Conservation (phyloP, 2,329 filamentous ascomycete species). For the Fusarium albosuccineum region DNA sequence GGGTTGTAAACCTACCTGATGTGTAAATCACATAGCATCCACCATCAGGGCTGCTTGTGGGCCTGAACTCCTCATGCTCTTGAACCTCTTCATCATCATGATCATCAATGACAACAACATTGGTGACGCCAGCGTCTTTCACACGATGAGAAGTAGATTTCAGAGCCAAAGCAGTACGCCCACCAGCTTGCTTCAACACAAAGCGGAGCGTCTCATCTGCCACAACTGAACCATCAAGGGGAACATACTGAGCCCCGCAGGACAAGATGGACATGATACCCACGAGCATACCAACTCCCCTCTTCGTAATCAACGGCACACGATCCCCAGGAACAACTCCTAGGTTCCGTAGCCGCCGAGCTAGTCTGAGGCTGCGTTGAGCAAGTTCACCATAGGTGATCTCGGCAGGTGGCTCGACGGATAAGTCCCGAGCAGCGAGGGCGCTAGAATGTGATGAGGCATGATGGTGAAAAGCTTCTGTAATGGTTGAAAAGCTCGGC, state of each 20-base stretch:
- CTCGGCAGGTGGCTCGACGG: conserved; percentile 43
- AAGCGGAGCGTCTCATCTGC: conserved; percentile 62
- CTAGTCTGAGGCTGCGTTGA: conserved; percentile 50
- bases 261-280: conserved; percentile 68
- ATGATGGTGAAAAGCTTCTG: conserved; percentile 53
- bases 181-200: conserved; percentile 62
- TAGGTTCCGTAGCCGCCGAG: conserved; percentile 52
- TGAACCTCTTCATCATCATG: neutral
- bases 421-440: conserved; percentile 55
- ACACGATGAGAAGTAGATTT: conserved; percentile 49
- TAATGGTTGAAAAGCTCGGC: conserved; percentile 50
- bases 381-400: conserved; percentile 63
- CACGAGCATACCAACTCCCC: conserved; percentile 68
- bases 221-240: conserved; percentile 68
- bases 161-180: conserved; percentile 61
- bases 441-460: conserved; percentile 53
- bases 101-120: conserved; percentile 48
- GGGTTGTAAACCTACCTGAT: conserved; percentile 54
- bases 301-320: conserved; percentile 66
- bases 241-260: conserved; percentile 70
- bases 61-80: neutral
- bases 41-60: conserved; percentile 36
- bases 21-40: conserved; percentile 68
- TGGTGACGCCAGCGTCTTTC: conserved; percentile 33
- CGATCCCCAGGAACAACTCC: conserved; percentile 61